phyloP scores from a whole-genome alignment of 352 stramenopile genomes.

The Pythium monospermum region DNA sequence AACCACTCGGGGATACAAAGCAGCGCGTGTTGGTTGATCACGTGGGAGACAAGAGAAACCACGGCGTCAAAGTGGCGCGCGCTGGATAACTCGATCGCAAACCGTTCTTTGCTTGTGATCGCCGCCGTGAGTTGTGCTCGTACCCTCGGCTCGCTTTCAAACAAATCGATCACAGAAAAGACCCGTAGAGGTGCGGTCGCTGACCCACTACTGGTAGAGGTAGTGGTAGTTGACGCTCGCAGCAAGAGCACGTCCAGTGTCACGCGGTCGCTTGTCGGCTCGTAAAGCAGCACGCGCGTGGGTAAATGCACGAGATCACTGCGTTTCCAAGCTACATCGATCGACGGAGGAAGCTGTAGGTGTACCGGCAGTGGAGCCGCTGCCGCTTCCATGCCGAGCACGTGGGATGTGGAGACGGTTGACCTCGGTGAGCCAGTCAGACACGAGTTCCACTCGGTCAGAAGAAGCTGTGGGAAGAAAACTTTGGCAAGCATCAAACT shows the following conservation, averaged over 20 bases:
- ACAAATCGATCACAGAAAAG: conserved; percentile 6
- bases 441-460: conserved; percentile 5
- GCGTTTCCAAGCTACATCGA: conserved; percentile 17
- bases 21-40: conserved; percentile 51
- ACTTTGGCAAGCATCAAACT: conserved; percentile 34
- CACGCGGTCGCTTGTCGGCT: background rate
- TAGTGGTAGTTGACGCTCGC: conserved; percentile 1
- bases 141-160: conserved; percentile 7
- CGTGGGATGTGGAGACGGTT: background rate
- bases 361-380: background rate
- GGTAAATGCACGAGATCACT: conserved; percentile 23
- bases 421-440: background rate
- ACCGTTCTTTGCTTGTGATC: conserved; percentile 31
- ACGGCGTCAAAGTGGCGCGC: conserved; percentile 25
- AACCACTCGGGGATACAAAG: conserved; percentile 48
- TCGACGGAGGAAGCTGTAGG: conserved; percentile 11
- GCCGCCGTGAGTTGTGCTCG: conserved; percentile 11
- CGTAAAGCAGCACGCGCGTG: conserved; percentile 16
- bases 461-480: conserved; percentile 29
- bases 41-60: conserved; percentile 33
- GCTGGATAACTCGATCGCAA: conserved; percentile 38
- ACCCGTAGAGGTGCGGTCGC: background rate
- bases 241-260: conserved; percentile 14
- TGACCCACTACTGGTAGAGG: no score
- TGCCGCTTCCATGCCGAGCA: background rate